Percentiles rank a stretch among this genome's conserved stretches.
These are phyloP conservation scores for Myrica gale DNA, from an alignment of 306 rosid species.

Conservation along the genomic window DNA sequence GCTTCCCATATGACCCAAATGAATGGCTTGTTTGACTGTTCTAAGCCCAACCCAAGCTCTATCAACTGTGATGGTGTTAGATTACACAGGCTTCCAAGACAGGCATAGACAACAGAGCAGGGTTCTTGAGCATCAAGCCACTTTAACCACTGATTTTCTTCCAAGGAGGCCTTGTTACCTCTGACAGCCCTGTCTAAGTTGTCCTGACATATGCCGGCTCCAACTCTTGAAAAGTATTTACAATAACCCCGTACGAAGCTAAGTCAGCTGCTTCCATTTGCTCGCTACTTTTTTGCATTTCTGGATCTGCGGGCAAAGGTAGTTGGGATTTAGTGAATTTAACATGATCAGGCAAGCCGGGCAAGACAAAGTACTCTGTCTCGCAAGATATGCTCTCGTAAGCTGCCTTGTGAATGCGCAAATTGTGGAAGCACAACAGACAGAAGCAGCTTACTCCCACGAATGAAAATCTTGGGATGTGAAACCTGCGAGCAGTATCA, in stretches of 20 bases:
- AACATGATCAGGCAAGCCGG: constrained; percentile 37
- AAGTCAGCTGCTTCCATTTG: constrained; percentile 2
- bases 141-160: constrained; percentile 23
- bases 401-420: not conserved
- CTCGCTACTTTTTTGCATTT: not conserved
- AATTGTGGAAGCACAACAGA: constrained; percentile 24
- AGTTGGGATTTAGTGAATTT: constrained; percentile 35
- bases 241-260: constrained; percentile 24
- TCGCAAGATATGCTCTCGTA: constrained; percentile 2
- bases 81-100: constrained; percentile 43
- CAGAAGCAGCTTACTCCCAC: constrained; percentile 47
- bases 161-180: constrained; percentile 42
- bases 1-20: constrained; percentile 31
- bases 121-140: constrained; percentile 52
- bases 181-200: constrained; percentile 48
- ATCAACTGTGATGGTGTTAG: constrained; percentile 18
- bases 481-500: constrained; percentile 38
- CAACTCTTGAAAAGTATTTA: constrained; percentile 36
- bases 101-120: constrained; percentile 48
- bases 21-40: constrained; percentile 35
- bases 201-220: constrained; percentile 42
- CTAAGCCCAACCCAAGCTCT: constrained; percentile 41
- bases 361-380: constrained; percentile 35
- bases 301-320: not conserved
- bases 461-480: constrained; percentile 64